Evolutionary conservation across 2,329 filamentous ascomycete genomes (phyloP), one percentile per base, ranked within the genome.

Genomic region (Xylaria sp.): DNA sequence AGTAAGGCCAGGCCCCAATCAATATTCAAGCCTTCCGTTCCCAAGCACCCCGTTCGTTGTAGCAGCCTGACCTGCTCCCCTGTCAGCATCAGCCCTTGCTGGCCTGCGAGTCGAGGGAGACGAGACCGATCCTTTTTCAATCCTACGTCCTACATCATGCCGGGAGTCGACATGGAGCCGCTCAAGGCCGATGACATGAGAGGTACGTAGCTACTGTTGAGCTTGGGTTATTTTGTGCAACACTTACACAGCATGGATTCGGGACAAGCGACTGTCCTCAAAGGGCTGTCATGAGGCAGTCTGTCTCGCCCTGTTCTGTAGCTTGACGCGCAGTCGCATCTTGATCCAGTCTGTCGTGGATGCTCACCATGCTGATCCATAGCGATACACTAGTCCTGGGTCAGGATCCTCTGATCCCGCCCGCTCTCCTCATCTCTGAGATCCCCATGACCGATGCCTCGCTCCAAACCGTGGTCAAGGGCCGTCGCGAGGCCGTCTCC

Each of bases 401-500:
- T 74, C 95, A 97, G 86, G 94, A 97, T 82, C 93, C 95, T 77
- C 85, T 98, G 78, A 96, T 97, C 79, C 91, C 93, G 56, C 95
- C 95, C 50, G 91, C 92, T 74, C 89, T 97, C 74, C 91, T 98
- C 76, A 89, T 93, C 79, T 89, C 90, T 70, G 94, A 98, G 82
- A 90, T 97, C 75, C 93, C 94, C 78, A 87, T 90, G 80, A 84
- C 88, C 77, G 79, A 85, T 75, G 75, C 82, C 67, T 89, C 90
- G 63, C 83, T 90, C 69, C 81, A 89, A 74, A 92, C 91, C 6
- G 90, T 94, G 45, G 81, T 93, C 74, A 88, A 89, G 81, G 91
- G 90, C 73, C 89, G 91, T 74, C 87, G 85, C 75, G 87, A 90
- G 76, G 87, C 86, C 65, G 88, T 91, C 73, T 86, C 90, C 72